Conservation (phyloP, 2,329 filamentous ascomycete genomes). For the Botrytis aclada region DNA sequence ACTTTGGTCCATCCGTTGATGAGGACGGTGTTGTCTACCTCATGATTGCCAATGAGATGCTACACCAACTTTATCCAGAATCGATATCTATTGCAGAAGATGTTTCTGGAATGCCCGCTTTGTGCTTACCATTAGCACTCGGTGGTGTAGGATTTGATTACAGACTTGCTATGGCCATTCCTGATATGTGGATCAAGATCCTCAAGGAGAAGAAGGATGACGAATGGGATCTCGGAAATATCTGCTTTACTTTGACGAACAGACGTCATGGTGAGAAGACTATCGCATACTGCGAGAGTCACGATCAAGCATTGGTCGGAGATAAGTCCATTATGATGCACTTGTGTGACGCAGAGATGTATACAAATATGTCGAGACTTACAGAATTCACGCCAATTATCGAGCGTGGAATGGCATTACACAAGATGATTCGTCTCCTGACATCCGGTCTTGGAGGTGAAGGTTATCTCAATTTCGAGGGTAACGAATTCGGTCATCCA, state of each 20-base stretch:
- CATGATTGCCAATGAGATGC: slow-evolving; percentile 94
- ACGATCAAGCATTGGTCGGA: slow-evolving; percentile 95
- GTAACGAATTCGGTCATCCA: slow-evolving; percentile 97
- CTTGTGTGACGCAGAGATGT: slow-evolving; percentile 94
- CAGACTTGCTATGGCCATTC: slow-evolving; percentile 93
- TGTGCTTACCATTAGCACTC: slow-evolving; percentile 79
- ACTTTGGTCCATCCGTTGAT: slow-evolving; percentile 85
- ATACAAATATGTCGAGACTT: slow-evolving; percentile 92
- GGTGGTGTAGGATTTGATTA: slow-evolving; percentile 98
- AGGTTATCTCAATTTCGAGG: slow-evolving; percentile 97
- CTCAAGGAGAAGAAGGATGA: slow-evolving; percentile 86
- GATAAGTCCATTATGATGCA: slow-evolving; percentile 98
- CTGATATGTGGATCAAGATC: slow-evolving; percentile 99
- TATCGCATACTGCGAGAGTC: slow-evolving; percentile 94
- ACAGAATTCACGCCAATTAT: slow-evolving; percentile 84
- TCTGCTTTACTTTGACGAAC: slow-evolving; percentile 87
- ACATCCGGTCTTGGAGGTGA: slow-evolving; percentile 91
- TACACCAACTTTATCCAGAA: slow-evolving; percentile 85
- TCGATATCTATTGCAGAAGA: slow-evolving; percentile 93
- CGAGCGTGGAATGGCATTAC: slow-evolving; percentile 83
- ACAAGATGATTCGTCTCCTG: slow-evolving; percentile 96
- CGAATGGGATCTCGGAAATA: slow-evolving; percentile 82
- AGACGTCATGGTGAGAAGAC: slow-evolving; percentile 95
- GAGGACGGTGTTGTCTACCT: slow-evolving; percentile 93
- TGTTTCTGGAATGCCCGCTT: slow-evolving; percentile 96